These are phyloP conservation scores for Saccharomycopsis olivae DNA, from an alignment of 805 yeast species.

Conservation along the genomic window DNA sequence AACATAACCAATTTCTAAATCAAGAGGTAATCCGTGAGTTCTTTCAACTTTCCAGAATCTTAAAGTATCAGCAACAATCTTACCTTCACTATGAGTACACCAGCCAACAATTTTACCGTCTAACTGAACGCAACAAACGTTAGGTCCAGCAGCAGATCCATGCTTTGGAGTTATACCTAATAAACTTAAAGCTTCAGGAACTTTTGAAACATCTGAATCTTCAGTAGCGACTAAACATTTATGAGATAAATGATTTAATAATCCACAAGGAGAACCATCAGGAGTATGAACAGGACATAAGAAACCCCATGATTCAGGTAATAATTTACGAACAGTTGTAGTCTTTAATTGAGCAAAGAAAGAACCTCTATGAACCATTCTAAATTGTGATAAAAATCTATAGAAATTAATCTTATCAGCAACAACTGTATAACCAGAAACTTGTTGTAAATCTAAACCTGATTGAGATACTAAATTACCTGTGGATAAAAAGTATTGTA, in stretches of 20 bases:
- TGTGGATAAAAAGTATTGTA: slow-evolving; percentile 90
- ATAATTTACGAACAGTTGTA: slow-evolving; percentile 88
- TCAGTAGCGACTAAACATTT: slow-evolving; percentile 80
- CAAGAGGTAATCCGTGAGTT: slow-evolving; percentile 63
- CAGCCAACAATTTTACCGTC: slow-evolving; percentile 92
- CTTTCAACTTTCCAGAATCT: slow-evolving; percentile 91
- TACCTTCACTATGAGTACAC: slow-evolving; percentile 86
- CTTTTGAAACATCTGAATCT: slow-evolving; percentile 60
- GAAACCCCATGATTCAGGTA: slow-evolving; percentile 99
- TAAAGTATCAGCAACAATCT: slow-evolving; percentile 76
- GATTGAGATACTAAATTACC: slow-evolving; percentile 96
- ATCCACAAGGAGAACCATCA: slow-evolving; percentile 99
- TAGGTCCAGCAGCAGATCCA: slow-evolving; percentile 79
- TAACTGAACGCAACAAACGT: slow-evolving; percentile 79
- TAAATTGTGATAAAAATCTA: slow-evolving; percentile 94
- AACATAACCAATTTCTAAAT: slow-evolving; percentile 87
- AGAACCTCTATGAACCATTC: slow-evolving; percentile 99
- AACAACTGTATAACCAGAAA: slow-evolving; percentile 95
- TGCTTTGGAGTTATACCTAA: slow-evolving; percentile 79
- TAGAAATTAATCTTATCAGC: slow-evolving; percentile 97
- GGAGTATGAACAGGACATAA: slow-evolving; percentile 98
- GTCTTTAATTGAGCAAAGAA: slow-evolving; percentile 97
- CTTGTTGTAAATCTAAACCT: slow-evolving; percentile 96
- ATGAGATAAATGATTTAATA: slow-evolving; percentile 92
- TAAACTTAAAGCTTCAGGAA: slow-evolving; percentile 53